phyloP scores from a whole-genome alignment of 2,329 filamentous ascomycete genomes.

The Calonectria honghensis region DNA sequence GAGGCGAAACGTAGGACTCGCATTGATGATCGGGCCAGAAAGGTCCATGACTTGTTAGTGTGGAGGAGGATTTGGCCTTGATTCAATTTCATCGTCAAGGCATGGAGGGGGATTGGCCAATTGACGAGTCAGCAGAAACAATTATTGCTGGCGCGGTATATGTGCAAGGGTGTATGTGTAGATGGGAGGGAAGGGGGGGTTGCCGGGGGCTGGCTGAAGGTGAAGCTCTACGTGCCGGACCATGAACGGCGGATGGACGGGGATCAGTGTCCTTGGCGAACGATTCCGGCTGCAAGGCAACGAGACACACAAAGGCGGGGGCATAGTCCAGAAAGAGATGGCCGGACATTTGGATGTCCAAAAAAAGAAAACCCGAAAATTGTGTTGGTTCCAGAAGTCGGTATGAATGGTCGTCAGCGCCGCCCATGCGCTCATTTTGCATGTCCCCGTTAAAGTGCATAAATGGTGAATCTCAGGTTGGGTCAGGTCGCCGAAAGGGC shows the following conservation, averaged over 20 bases:
- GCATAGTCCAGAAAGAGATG: background rate
- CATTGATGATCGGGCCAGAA: constrained; percentile 22
- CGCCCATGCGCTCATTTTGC: constrained; percentile 8
- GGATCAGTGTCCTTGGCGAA: constrained; percentile 31
- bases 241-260: constrained; percentile 37
- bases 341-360: constrained; percentile 1
- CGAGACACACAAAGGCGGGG: background rate
- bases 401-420: background rate
- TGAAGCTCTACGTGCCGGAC: constrained; percentile 38
- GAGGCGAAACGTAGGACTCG: constrained; percentile 28
- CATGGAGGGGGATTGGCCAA: constrained; percentile 5
- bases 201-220: constrained; percentile 25
- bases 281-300: constrained; percentile 21
- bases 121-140: constrained; percentile 7
- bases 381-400: constrained; percentile 23
- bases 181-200: constrained; percentile 5
- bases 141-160: constrained; percentile 20
- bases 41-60: constrained; percentile 4
- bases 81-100: background rate
- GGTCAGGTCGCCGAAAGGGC: constrained; percentile 1
- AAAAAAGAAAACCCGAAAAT: constrained; percentile 21
- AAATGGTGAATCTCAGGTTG: background rate
- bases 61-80: constrained; percentile 13
- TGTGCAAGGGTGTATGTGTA: constrained; percentile 26
- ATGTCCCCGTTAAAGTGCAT: constrained; percentile 1